Percentiles rank a stretch among this genome's conserved stretches.
Conservation (phyloP, 1,284 basidiomycete species). For the Papiliotrema nemorosa region DNA sequence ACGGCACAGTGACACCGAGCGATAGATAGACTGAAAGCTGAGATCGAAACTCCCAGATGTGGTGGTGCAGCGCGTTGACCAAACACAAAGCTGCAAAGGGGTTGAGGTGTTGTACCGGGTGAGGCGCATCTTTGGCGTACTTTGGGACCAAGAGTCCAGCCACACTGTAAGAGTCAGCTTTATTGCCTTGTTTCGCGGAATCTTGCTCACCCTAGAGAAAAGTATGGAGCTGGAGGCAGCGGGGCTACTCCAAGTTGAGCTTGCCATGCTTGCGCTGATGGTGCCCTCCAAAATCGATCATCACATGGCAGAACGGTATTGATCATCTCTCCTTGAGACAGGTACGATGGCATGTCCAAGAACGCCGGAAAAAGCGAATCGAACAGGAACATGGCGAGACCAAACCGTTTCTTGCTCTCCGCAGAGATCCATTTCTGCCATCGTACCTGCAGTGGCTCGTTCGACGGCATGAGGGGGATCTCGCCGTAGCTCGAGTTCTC, state of each 20-base stretch:
- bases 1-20: not conserved
- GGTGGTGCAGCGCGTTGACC: conserved; percentile 21
- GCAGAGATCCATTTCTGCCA: conserved; percentile 21
- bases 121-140: conserved; percentile 6
- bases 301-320: conserved; percentile 21
- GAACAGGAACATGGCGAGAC: conserved; percentile 19
- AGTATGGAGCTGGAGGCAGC: conserved; percentile 19
- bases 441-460: conserved; percentile 6
- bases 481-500: conserved; percentile 5
- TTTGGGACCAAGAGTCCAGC: conserved; percentile 1
- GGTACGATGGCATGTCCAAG: conserved; percentile 17
- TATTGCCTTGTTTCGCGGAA: too few relatives aligned
- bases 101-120: conserved; percentile 10
- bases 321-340: conserved; percentile 25
- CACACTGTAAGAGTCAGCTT: not conserved
- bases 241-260: conserved; percentile 14
- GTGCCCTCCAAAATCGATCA: conserved; percentile 20
- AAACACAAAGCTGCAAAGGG: conserved; percentile 15
- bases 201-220: conserved; percentile 16
- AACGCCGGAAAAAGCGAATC: conserved; percentile 14
- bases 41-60: conserved; percentile 21
- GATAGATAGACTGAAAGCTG: conserved; percentile 13
- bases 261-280: conserved; percentile 18
- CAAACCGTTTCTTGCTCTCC: conserved; percentile 24
- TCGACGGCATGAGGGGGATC: conserved; percentile 1